phyloP scores from a whole-genome alignment of 2,329 filamentous ascomycete species.

The Colletotrichum incanum region DNA sequence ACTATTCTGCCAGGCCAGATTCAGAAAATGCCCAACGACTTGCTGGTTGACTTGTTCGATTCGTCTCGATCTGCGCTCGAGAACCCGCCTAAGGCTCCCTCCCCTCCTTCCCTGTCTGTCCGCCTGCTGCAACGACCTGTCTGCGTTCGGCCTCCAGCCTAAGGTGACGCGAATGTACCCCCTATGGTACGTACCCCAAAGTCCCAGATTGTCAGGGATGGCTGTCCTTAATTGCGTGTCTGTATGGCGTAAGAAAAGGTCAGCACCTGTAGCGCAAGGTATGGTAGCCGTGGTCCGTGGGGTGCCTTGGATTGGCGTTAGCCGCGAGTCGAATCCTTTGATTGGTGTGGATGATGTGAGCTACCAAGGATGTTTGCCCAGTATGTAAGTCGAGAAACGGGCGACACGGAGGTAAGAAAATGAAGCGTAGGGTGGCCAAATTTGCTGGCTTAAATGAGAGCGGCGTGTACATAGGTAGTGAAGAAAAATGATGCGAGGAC shows the following conservation, averaged over 20 bases:
- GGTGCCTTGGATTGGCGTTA: neutral
- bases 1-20: neutral
- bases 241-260: constrained; percentile 7
- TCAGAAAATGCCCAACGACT: neutral
- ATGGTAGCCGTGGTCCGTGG: neutral
- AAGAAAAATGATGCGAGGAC: too few species aligned
- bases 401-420: neutral
- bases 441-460: neutral
- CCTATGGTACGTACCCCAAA: neutral
- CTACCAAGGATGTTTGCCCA: neutral
- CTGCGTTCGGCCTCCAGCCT: neutral
- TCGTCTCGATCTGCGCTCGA: constrained; percentile 26
- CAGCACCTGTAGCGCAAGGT: neutral
- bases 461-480: neutral
- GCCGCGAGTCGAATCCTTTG: neutral
- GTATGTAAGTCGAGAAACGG: neutral
- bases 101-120: neutral
- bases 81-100: constrained; percentile 9
- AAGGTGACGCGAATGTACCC: neutral
- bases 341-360: neutral
- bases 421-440: neutral
- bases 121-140: neutral
- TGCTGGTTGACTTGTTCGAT: constrained; percentile 5
- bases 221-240: neutral
- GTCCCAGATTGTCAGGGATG: neutral